phyloP scores from a whole-genome alignment of 2,329 filamentous ascomycete species.

The Gyromitra esculenta region DNA sequence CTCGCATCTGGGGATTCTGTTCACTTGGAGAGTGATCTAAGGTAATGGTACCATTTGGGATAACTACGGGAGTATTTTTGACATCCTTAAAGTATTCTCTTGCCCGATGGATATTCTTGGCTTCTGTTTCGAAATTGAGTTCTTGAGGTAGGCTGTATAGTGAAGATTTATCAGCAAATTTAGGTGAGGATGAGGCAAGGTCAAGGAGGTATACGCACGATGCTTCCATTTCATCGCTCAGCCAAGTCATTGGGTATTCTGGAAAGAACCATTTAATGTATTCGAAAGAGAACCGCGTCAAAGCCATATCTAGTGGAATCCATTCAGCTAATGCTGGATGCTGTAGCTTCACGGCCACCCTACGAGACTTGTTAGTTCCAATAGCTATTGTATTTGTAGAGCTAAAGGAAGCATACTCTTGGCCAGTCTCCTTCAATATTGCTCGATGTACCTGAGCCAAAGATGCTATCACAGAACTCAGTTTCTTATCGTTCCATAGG shows the following conservation, averaged over 20 bases:
- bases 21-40: neutral
- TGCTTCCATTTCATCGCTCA: constrained; percentile 89
- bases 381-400: neutral
- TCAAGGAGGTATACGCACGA: constrained; percentile 64
- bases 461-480: constrained; percentile 68
- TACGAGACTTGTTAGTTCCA: constrained; percentile 27
- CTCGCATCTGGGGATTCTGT: neutral
- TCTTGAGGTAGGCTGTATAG: constrained; percentile 75
- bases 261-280: constrained; percentile 93
- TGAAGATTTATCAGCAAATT: neutral
- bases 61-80: constrained; percentile 80
- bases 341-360: constrained; percentile 94
- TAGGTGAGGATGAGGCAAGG: neutral
- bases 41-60: constrained; percentile 71
- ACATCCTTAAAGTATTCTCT: constrained; percentile 81
- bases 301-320: constrained; percentile 83
- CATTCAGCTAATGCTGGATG: constrained; percentile 90
- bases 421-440: constrained; percentile 79
- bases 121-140: constrained; percentile 87
- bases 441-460: constrained; percentile 94
- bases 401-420: constrained; percentile 63
- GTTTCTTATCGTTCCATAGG: constrained; percentile 40
- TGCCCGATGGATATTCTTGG: constrained; percentile 80
- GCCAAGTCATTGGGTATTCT: constrained; percentile 96
- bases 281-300: constrained; percentile 89